Evolutionary conservation across 106 monocot genomes (phyloP), one percentile per base, ranked within the genome.

Genomic region (Agapanthus africanus): DNA sequence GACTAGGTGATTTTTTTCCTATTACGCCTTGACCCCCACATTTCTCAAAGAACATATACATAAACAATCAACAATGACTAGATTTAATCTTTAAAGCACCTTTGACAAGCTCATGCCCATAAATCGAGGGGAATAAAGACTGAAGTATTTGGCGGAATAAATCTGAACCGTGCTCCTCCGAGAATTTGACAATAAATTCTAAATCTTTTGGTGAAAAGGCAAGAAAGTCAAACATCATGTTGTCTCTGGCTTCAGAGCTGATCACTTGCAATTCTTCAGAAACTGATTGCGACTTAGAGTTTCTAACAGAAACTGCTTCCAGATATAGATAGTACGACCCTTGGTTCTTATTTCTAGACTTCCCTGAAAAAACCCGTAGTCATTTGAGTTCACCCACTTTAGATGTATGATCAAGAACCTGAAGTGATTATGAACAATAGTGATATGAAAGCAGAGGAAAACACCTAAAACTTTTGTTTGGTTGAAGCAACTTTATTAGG

Each of bases 31-130:
- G n/a, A n/a, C n/a, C n/a, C n/a, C n/a, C n/a, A n/a, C n/a, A n/a
- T n/a, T n/a, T n/a, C n/a, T n/a, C n/a, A n/a, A n/a, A n/a, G n/a
- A n/a, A n/a, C n/a, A n/a, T n/a, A n/a, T n/a, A n/a, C n/a, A n/a
- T n/a, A n/a, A n/a, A n/a, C n/a, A n/a, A n/a, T n/a, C n/a, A n/a
- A n/a, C n/a, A n/a, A n/a, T n/a, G n/a, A n/a, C n/a, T n/a, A n/a
- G n/a, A n/a, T n/a, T n/a, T n/a, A n/a, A n/a, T n/a, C n/a, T n/a
- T n/a, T n/a, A 44, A 37, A 62, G 36, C 70, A 99, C 99, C 99
- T 93, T 99, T 99, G 14, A 99, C 99, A 78, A 93, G 89, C 75
- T 93, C 93, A 78, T 99, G 99, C 5, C 99, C 99, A 87, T 99
- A 99, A 54, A 99, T 99, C 42, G 99, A 93, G 26, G 93, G 99